phyloP scores from a whole-genome alignment of 768 basidiomycete species.

The Pisolithus marmoratus region DNA sequence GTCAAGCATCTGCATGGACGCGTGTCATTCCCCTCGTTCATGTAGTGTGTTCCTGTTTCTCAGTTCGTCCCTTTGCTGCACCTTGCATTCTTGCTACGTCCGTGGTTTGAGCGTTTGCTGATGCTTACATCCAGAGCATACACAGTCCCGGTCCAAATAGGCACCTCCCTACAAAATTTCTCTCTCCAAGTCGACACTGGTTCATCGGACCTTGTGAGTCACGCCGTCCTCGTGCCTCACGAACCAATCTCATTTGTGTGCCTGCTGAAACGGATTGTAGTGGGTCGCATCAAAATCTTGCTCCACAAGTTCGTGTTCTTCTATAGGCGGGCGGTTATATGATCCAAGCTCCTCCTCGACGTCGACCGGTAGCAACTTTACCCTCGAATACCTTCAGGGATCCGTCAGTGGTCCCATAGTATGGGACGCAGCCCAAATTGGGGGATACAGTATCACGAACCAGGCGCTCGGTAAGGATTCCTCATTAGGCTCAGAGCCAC shows the following conservation, averaged over 20 bases:
- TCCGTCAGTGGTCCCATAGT: slow-evolving; percentile 55
- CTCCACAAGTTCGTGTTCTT: slow-evolving; percentile 44
- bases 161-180: slow-evolving; percentile 42
- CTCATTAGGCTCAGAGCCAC: not conserved
- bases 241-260: not conserved
- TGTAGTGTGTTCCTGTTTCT: too few relatives aligned
- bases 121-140: slow-evolving; percentile 46
- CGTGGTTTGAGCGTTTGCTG: not conserved
- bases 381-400: slow-evolving; percentile 57
- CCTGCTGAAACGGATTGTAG: slow-evolving; percentile 30
- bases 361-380: slow-evolving; percentile 39
- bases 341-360: slow-evolving; percentile 42
- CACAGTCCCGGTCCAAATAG: slow-evolving; percentile 54
- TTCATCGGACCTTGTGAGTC: slow-evolving; percentile 69
- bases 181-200: slow-evolving; percentile 77
- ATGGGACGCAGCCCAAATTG: slow-evolving; percentile 61
- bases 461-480: slow-evolving; percentile 65
- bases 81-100: too few relatives aligned
- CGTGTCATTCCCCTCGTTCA: not conserved
- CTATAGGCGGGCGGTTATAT: slow-evolving; percentile 45
- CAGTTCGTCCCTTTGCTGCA: too few relatives aligned
- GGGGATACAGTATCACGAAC: slow-evolving; percentile 54
- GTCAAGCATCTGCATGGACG: not conserved
- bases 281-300: slow-evolving; percentile 74
- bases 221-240: not conserved